Evolutionary conservation across 352 stramenopile genomes (phyloP), one percentile per base, ranked within the genome.

Genomic region (Phytopythium chamaehyphon): DNA sequence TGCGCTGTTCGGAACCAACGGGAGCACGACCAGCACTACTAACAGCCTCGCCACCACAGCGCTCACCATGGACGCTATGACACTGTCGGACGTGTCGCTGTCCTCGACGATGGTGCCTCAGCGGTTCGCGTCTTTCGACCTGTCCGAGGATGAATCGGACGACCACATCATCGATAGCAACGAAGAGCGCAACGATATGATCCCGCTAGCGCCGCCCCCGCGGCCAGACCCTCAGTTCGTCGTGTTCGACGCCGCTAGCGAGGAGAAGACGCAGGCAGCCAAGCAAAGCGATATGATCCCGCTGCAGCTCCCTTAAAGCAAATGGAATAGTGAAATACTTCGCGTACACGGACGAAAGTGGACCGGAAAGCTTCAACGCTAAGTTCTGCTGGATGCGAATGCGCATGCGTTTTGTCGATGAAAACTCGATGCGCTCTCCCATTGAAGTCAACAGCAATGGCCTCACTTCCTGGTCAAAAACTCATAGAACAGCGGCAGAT

Each of bases 111-210:
- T 50, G 21, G 14, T 36, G 8, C 28, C n/a, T 3, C 39, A 51
- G 26, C n/a, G 24, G 6, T 51, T 51, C 28, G 37, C 45, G 45
- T 51, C 45, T 21, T 51, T 40, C 28, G 26, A 33, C n/a, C 9
- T 23, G 45, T 38, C 28, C n/a, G 5, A 18, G 44, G 44, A 50
- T 5, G 44, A 33, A 33, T 33, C 28, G 28, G 28, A 19, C 8
- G 24, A n/a, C 18, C 18, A 26, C 18, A 45, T 16, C 18, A 19
- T 19, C 28, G n/a, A 10, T 2, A 19, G 26, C 7, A 28, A 21
- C 45, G 24, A 14, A 10, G 9, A 19, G 12, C 47, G 47, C 19
- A 53, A 53, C 18, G 47, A 53, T 36, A 44, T 53, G 47, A 53
- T 53, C 33, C 47, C 35, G 22, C 47, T 53, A 19, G 19, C 19